Conservation (phyloP, 148 eudicot genomes). For the Diospyros lotus region DNA sequence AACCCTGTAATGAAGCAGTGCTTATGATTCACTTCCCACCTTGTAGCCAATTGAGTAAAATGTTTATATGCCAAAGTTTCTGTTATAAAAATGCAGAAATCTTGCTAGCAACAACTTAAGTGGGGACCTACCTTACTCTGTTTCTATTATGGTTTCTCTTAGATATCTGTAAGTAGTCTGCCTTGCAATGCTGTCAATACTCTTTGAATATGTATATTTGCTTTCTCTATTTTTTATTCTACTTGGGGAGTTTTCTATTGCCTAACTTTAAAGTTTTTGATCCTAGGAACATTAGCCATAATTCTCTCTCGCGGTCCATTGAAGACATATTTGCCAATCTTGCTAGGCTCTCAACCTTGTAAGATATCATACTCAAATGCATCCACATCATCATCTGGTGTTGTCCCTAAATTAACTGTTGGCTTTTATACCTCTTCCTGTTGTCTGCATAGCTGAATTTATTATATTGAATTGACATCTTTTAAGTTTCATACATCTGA, state of each 20-base stretch:
- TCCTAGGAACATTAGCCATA: slow-evolving; percentile 73
- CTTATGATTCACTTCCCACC: background rate
- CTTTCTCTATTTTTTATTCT: background rate
- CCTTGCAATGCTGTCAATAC: background rate
- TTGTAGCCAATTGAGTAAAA: background rate
- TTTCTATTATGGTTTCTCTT: slow-evolving; percentile 57
- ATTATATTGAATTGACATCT: background rate
- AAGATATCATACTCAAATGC: slow-evolving; percentile 24
- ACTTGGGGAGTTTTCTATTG: slow-evolving; percentile 16
- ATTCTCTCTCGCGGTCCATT: slow-evolving; percentile 58
- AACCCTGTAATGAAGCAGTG: slow-evolving; percentile 45
- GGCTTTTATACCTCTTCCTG: background rate
- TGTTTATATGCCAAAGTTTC: background rate
- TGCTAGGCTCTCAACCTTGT: slow-evolving; percentile 61
- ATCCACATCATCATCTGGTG: background rate
- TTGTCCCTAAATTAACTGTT: slow-evolving; percentile 1
- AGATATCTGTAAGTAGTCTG: slow-evolving; percentile 57
- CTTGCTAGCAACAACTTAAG: slow-evolving; percentile 73
- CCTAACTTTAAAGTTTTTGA: slow-evolving; percentile 14
- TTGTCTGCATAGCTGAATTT: background rate
- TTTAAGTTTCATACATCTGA: background rate
- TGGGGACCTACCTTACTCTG: slow-evolving; percentile 79
- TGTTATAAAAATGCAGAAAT: slow-evolving; percentile 52
- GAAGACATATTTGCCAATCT: slow-evolving; percentile 81
- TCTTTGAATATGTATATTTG: background rate